Evolutionary conservation across 768 basidiomycete genomes (phyloP).

Genomic region (Heimioporus sp.): DNA sequence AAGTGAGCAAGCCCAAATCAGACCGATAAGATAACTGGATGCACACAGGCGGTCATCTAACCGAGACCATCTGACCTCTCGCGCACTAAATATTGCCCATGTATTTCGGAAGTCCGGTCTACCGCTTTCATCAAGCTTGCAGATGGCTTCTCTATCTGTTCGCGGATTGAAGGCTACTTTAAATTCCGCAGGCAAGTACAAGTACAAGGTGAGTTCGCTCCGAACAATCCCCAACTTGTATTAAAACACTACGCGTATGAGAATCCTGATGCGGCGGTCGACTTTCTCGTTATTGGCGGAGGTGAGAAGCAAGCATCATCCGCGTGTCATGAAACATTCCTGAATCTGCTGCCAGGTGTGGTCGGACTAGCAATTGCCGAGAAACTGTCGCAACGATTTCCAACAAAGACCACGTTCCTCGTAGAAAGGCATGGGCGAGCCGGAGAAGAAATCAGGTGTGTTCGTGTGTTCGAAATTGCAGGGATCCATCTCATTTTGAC

Average conservation of each 20-base stretch:
- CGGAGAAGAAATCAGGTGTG: slow-evolving; percentile 86
- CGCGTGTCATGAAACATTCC: background rate
- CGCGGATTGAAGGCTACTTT: slow-evolving; percentile 57
- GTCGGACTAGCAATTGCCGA: slow-evolving; percentile 87
- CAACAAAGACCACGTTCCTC: slow-evolving; percentile 69
- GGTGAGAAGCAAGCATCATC: slow-evolving; percentile 40
- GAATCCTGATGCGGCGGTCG: slow-evolving; percentile 70
- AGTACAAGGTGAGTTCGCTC: slow-evolving; percentile 51
- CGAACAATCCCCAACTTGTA: no score
- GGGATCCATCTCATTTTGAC: background rate
- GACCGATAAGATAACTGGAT: slow-evolving; percentile 14
- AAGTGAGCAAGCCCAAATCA: background rate
- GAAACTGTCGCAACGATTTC: slow-evolving; percentile 61
- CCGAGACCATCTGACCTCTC: slow-evolving; percentile 1
- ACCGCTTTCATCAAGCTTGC: background rate
- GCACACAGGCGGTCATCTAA: background rate
- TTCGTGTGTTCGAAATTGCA: background rate
- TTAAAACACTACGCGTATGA: background rate
- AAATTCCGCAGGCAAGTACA: slow-evolving; percentile 57
- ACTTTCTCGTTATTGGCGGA: slow-evolving; percentile 87
- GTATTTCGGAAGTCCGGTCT: no score
- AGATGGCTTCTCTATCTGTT: slow-evolving; percentile 34
- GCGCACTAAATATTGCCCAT: no score
- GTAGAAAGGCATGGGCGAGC: slow-evolving; percentile 73
- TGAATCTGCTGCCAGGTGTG: slow-evolving; percentile 48